Conservation (phyloP, 202 grass and related monocot species). For the Panicum virgatum region DNA sequence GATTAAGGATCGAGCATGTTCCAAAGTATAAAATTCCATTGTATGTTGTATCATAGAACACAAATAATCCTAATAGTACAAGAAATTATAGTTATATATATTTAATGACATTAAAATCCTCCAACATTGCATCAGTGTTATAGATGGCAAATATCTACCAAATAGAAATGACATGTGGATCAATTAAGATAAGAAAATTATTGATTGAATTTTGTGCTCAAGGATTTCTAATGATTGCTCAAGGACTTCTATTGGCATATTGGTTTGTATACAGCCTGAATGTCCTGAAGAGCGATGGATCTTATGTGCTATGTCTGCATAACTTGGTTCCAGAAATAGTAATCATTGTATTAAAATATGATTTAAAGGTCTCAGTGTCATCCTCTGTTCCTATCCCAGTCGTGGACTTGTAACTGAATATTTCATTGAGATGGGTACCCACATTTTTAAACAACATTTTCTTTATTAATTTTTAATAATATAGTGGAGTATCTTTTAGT, state of each 20-base stretch:
- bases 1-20: slow-evolving; percentile 6
- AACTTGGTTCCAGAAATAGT: slow-evolving; percentile 28
- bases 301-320: not conserved
- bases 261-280: slow-evolving; percentile 14
- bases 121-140: not conserved
- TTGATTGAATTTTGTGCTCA: not conserved
- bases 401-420: not conserved
- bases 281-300: slow-evolving; percentile 3
- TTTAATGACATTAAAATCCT: not conserved
- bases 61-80: not conserved
- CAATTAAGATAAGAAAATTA: slow-evolving; percentile 9
- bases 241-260: not conserved
- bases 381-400: slow-evolving; percentile 2
- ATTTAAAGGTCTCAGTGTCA: not conserved
- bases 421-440: slow-evolving; percentile 25
- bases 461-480: slow-evolving; percentile 1
- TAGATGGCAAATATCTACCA: not conserved
- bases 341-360: slow-evolving; percentile 10
- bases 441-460: slow-evolving; percentile 1
- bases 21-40: slow-evolving; percentile 3
- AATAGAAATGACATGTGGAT: slow-evolving; percentile 14
- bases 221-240: slow-evolving; percentile 2
- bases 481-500: slow-evolving; percentile 13
- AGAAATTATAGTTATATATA: not conserved
- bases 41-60: not conserved